These are phyloP conservation scores for Colletotrichum sp. DNA, from an alignment of 2,329 filamentous ascomycete genomes.

Conservation along the genomic window DNA sequence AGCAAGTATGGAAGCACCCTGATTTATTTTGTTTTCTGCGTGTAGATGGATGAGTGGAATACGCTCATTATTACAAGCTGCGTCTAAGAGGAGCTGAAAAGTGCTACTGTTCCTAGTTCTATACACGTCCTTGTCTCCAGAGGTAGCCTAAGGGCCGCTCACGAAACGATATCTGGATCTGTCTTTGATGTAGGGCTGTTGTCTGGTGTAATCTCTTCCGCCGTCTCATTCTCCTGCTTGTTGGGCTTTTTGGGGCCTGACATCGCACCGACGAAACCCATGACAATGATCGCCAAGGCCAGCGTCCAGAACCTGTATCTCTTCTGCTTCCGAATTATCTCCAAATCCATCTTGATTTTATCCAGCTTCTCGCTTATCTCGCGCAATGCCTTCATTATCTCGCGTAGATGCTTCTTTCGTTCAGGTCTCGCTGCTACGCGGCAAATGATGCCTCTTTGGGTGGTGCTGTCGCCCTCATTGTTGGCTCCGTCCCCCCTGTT, in stretches of 20 bases:
- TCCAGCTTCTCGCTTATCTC: neutral
- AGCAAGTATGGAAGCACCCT: too few species aligned
- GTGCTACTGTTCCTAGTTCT: rapidly evolving
- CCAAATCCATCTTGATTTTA: too few species aligned
- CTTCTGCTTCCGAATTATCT: too few species aligned
- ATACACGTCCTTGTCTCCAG: rapidly evolving
- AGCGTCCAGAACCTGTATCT: neutral
- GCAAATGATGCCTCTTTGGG: neutral
- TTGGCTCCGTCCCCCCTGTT: rapidly evolving
- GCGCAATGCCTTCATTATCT: neutral
- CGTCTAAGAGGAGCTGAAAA: too few species aligned
- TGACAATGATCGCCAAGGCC: neutral
- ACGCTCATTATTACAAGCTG: rapidly evolving
- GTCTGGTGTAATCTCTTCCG: rapidly evolving
- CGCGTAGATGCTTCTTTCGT: neutral
- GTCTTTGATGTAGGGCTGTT: rapidly evolving
- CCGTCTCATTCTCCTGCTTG: neutral
- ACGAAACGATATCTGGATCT: rapidly evolving
- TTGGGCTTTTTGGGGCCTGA: rapidly evolving
- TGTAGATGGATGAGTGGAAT: too few species aligned
- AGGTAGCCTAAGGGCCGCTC: rapidly evolving
- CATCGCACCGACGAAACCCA: neutral
- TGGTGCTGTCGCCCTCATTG: rapidly evolving
- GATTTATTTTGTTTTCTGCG: rapidly evolving
- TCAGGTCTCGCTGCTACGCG: rapidly evolving